Evolutionary conservation across 768 basidiomycete species (phyloP), one percentile per base, ranked within the genome.

Genomic region (Psilocybe cubensis): DNA sequence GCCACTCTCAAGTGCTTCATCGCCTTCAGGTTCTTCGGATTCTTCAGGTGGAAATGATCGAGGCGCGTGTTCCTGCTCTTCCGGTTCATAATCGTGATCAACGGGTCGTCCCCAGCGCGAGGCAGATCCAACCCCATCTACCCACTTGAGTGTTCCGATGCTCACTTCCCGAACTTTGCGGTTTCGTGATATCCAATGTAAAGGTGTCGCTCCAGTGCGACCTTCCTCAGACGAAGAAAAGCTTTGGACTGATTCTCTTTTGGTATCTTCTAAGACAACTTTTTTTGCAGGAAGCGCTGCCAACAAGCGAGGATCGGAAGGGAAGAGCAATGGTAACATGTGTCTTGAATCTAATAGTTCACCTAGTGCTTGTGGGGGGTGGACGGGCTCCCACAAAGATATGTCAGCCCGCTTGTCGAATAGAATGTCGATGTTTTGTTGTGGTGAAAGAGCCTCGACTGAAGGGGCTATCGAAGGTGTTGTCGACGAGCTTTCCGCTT

Each of bases 281-380:
- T 73, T 67, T 63, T 79, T 84, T 47, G 71, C 79, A 0, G 91
- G 87, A 2, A 83, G 73, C 5, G 89, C 91, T 18, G 90, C 87
- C 7, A 96, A 77, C 70, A 92, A 79, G 35, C 85, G 85, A 28
- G 89, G 87, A 69, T 94, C 87, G 18, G 87, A 85, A 6, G 96
- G 96, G 47, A 97, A 86, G 20, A 85, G 78, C 46, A 96, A 78
- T 1, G 93, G 94, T 21, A 98, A 82, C 94, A 98, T 98, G 70
- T 90, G 85, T 61, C 95, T 83, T 23, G 92, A 94, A 70, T 99
- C 95, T 60, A 98, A 77, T 23, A 98, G 74, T 70, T 99, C 97
- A 27, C 95, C 95, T 1, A 95, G 81, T 23, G 87, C 87, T 65
- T 91, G 90, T 0, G 93, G 89, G 18, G 92, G 83, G 51, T 82